Evolutionary conservation across 1,139 yeast species (phyloP).

Genomic region (Yamadazyma conglobata): DNA sequence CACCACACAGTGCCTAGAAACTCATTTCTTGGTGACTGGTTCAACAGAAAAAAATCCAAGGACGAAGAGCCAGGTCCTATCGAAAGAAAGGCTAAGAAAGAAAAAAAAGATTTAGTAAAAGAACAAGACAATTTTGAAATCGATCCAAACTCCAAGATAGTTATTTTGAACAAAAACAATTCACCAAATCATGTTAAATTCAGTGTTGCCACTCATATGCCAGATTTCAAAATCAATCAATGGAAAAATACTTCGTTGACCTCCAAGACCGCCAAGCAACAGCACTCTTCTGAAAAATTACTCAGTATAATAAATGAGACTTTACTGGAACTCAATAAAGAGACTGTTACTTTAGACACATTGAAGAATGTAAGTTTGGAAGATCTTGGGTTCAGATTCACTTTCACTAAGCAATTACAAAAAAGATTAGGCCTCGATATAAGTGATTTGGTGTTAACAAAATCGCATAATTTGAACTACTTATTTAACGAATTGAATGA

Average conservation of each 20-base stretch:
- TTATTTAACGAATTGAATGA: conserved; percentile 43
- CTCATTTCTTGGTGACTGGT: conserved; percentile 21
- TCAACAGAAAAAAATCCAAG: conserved; percentile 15
- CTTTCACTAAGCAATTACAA: conserved; percentile 56
- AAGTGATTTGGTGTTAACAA: conserved; percentile 60
- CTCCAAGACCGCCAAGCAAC: conserved; percentile 26
- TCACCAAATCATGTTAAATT: conserved; percentile 30
- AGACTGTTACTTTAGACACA: conserved; percentile 9
- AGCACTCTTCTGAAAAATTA: conserved; percentile 26
- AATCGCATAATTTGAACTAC: conserved; percentile 42
- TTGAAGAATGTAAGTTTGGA: conserved; percentile 23
- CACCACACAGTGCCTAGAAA: conserved; percentile 12
- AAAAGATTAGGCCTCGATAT: conserved; percentile 58
- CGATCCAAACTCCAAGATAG: conserved; percentile 33
- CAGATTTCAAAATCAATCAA: conserved; percentile 30
- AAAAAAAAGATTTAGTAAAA: conserved; percentile 33
- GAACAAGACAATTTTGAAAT: conserved; percentile 40
- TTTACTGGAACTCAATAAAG: conserved; percentile 22
- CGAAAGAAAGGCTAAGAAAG: conserved; percentile 12
- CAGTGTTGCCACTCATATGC: conserved; percentile 29
- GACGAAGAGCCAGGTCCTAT: conserved; percentile 2
- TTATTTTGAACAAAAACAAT: conserved; percentile 34
- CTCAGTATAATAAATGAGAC: conserved; percentile 24
- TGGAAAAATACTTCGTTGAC: conserved; percentile 33
- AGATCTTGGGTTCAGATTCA: conserved; percentile 59